These are phyloP conservation scores for Trichoderma virens DNA, from an alignment of 495 filamentous ascomycete genomes.

Conservation along the genomic window DNA sequence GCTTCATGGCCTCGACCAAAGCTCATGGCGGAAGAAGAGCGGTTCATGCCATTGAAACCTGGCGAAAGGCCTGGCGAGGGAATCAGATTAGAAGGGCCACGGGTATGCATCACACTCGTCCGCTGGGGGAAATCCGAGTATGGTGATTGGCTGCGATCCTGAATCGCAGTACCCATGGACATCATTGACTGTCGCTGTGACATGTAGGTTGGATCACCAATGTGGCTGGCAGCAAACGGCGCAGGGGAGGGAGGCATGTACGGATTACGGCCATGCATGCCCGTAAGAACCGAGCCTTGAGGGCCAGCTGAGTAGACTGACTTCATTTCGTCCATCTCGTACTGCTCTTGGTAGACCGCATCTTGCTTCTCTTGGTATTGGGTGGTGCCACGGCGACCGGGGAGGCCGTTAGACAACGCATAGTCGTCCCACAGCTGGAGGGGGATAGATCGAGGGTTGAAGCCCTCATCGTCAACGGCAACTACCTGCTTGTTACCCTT, in stretches of 20 bases:
- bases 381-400: slow-evolving; percentile 71
- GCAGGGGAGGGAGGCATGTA: slow-evolving; percentile 79
- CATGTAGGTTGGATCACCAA: slow-evolving; percentile 31
- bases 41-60: slow-evolving; percentile 19
- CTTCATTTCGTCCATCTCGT: slow-evolving; percentile 97
- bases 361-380: slow-evolving; percentile 53
- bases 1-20: slow-evolving; percentile 30
- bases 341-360: slow-evolving; percentile 52
- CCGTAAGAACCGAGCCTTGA: slow-evolving; percentile 86
- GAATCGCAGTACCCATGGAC: slow-evolving; percentile 36
- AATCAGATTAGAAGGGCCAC: slow-evolving; percentile 22
- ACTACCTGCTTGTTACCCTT: slow-evolving; percentile 83
- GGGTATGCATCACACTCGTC: slow-evolving; percentile 28
- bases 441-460: slow-evolving; percentile 86
- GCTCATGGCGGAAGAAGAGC: slow-evolving; percentile 33
- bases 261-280: slow-evolving; percentile 59
- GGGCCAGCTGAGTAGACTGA: slow-evolving; percentile 92
- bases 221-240: slow-evolving; percentile 42
- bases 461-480: slow-evolving; percentile 77
- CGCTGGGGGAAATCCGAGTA: slow-evolving; percentile 41
- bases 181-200: slow-evolving; percentile 41
- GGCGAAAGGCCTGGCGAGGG: slow-evolving; percentile 16
- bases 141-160: slow-evolving; percentile 33
- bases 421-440: slow-evolving; percentile 98
- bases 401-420: slow-evolving; percentile 80